Evolutionary conservation across 1,284 basidiomycete species (phyloP), one percentile per base, ranked within the genome.

Genomic region (Anthracocystis setariae): DNA sequence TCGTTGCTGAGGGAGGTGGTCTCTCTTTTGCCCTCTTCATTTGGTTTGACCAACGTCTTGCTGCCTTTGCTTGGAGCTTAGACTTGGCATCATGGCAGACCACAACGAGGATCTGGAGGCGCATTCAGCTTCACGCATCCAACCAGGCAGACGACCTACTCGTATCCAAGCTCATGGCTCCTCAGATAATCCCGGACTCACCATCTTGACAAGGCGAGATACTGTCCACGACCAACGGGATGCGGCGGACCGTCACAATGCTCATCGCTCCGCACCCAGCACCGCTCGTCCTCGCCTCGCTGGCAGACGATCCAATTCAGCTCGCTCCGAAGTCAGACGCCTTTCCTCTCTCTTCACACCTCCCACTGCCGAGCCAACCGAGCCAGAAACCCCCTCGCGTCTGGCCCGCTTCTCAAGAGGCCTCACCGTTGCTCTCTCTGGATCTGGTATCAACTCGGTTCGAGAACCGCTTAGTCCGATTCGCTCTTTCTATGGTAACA

Each of bases 301-400:
- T 8, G 66, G 55, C 15, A 54, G 59, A 15, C 66, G 66, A 21
- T 60, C 60, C 51, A 55, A 59, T 55, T 69, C 66, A 24, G 46
- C 66, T 35, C 58, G 58, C 23, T 69, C 66, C 18, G 52, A 69
- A 27, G 32, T 58, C 12, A 33, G 60, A 39, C 66, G 66, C 23
- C 59, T 69, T 25, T 69, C 66, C 42, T 49, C 66, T 9, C 66
- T 69, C 58, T 69, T 69, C 23, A 45, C 60, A 2, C 64, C 64
- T 20, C 58, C 64, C 10, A 38, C 45, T 24, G 21, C 18, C 7
- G 47, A 51, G 17, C 21, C 46, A 12, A 5, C 35, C 20, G 52
- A 60, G 7, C 33, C 27, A 3, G 32, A 43, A 13, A 23, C 33
- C 18, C 47, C 47, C 1, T 53, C 58, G 2, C 60, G 60, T 17